These are phyloP conservation scores for Botrytis deweyae DNA, from an alignment of 2,329 filamentous ascomycete genomes.

Conservation along the genomic window DNA sequence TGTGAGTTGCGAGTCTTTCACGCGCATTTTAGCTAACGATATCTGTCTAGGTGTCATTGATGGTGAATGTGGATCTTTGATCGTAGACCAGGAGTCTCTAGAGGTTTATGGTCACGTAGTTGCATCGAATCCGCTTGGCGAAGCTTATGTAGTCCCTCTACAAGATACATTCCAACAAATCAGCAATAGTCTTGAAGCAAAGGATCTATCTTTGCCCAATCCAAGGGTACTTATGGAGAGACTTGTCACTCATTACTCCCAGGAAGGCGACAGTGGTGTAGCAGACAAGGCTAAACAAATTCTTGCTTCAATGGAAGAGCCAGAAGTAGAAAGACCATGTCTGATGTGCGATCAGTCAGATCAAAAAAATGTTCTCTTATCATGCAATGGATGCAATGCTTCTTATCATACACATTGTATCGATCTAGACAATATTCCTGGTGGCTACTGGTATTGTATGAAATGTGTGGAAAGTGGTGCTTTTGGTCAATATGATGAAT, in stretches of 20 bases:
- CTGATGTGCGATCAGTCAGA: too few species aligned
- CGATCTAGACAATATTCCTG: too few species aligned
- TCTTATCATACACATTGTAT: too few species aligned
- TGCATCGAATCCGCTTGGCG: neutral
- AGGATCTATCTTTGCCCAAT: neutral
- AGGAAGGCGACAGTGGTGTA: neutral
- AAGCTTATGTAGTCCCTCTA: neutral
- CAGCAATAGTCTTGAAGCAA: neutral
- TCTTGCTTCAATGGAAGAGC: neutral
- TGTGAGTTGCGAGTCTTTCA: neutral
- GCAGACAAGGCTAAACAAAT: neutral
- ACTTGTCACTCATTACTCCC: neutral
- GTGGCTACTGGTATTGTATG: too few species aligned
- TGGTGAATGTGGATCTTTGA: neutral
- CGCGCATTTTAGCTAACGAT: rapidly evolving
- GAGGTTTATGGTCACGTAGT: neutral
- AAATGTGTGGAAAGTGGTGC: too few species aligned
- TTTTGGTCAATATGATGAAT: too few species aligned
- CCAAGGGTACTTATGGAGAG: neutral
- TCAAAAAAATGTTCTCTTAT: too few species aligned
- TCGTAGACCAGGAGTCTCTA: neutral
- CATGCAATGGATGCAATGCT: too few species aligned
- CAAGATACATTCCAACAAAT: neutral
- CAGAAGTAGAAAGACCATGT: too few species aligned
- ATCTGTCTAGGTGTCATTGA: neutral